A percentile compares a stretch with the other conserved stretches of the same genome.
phyloP scores from a whole-genome alignment of 2,329 filamentous ascomycete genomes.

The Cryphonectria naterciae region DNA sequence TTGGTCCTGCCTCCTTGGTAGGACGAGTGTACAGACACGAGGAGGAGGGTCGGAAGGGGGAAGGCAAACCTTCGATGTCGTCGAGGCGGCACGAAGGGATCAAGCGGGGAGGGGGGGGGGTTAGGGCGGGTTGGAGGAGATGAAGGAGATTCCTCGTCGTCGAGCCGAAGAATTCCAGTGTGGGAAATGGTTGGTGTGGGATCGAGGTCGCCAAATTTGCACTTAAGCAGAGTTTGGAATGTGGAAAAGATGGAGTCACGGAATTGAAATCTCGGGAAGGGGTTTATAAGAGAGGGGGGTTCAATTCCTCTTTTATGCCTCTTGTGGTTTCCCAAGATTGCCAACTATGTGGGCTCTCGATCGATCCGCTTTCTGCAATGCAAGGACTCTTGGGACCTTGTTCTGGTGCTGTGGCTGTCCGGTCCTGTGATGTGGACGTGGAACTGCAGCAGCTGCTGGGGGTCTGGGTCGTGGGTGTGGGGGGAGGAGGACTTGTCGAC shows the following conservation, averaged over 20 bases:
- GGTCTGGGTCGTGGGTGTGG: constrained; percentile 26
- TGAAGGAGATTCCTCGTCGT: constrained; percentile 49
- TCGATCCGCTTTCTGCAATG: constrained; percentile 22
- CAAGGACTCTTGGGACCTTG: constrained; percentile 31
- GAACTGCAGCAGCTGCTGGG: constrained; percentile 28
- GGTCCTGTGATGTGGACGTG: constrained; percentile 34
- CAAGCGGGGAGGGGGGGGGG: constrained; percentile 12
- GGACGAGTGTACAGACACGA: constrained; percentile 10
- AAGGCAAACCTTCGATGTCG: constrained; percentile 23
- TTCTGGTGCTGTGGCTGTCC: constrained; percentile 25
- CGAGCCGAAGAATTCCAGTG: constrained; percentile 48
- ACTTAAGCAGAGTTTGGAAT: constrained; percentile 2
- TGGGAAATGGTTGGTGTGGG: constrained; percentile 28
- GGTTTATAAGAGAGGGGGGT: constrained; percentile 26
- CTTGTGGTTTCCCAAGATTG: constrained; percentile 13
- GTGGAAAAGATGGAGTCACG: constrained; percentile 18
- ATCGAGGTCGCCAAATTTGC: constrained; percentile 22
- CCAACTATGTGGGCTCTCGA: constrained; percentile 19
- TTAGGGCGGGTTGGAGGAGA: constrained; percentile 37
- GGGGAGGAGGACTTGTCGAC: constrained; percentile 23
- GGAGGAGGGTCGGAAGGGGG: constrained; percentile 21
- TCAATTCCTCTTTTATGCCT: constrained; percentile 24
- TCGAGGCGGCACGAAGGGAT: constrained; percentile 41
- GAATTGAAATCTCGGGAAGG: constrained; percentile 19
- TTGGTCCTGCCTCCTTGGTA: constrained; percentile 15